A percentile compares a stretch with the other conserved stretches of the same genome.
phyloP scores from a whole-genome alignment of 73 alveolate species.

The Symbiodinium pilosum region DNA sequence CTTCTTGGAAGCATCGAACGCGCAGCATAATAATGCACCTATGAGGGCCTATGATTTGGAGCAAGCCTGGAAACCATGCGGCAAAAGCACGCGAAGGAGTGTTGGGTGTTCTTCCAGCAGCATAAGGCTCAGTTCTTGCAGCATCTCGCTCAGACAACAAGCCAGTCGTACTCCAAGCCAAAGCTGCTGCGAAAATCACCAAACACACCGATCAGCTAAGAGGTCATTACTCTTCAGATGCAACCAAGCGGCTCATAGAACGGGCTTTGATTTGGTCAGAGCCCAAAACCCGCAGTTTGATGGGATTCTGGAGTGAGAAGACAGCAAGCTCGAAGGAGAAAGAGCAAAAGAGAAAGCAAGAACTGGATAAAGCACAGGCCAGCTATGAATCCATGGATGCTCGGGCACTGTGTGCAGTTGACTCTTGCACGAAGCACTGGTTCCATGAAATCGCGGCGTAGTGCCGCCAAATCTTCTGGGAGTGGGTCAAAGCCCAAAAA shows the following conservation, averaged over 20 bases:
- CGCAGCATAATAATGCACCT: background rate
- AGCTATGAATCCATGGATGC: background rate
- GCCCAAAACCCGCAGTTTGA: background rate
- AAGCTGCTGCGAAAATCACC: background rate
- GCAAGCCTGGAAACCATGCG: background rate
- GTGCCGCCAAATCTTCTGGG: too few species aligned
- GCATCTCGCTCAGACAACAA: background rate
- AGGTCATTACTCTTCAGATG: background rate
- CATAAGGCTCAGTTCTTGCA: background rate
- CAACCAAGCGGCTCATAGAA: background rate
- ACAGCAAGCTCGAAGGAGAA: background rate
- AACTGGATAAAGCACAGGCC: background rate
- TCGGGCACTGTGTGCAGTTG: background rate
- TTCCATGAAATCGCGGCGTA: background rate
- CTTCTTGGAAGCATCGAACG: background rate
- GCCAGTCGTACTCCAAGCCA: background rate
- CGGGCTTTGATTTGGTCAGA: background rate
- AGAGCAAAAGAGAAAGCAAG: background rate
- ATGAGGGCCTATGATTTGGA: background rate
- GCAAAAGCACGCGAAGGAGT: background rate
- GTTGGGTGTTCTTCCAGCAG: background rate
- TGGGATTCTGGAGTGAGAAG: background rate
- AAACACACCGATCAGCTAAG: background rate
- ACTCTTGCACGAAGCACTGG: background rate
- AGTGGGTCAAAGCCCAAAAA: background rate